A percentile compares a stretch with the other conserved stretches of the same genome.
These are phyloP conservation scores for Raffaelea albimanens DNA, from an alignment of 2,329 filamentous ascomycete species.

Conservation along the genomic window DNA sequence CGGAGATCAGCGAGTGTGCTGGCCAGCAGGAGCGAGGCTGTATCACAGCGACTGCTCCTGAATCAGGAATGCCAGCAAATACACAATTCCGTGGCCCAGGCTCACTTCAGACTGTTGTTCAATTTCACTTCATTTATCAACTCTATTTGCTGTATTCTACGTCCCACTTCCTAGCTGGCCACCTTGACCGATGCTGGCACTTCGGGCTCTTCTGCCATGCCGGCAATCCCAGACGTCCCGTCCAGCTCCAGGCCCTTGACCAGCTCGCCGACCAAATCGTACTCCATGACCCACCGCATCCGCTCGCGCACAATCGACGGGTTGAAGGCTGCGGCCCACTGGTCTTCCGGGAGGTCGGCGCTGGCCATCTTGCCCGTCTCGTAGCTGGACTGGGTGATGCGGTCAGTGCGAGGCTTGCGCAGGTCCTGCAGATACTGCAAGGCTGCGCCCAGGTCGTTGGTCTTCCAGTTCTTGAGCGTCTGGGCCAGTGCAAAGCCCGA, in stretches of 20 bases:
- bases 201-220: neutral
- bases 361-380: conserved; percentile 13
- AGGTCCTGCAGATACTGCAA: conserved; percentile 11
- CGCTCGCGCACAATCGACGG: conserved; percentile 8
- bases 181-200: neutral
- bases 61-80: no score
- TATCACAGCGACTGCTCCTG: no score
- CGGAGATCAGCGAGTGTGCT: no score
- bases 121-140: neutral
- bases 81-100: no score
- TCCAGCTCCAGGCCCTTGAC: conserved; percentile 6
- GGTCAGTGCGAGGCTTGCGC: conserved; percentile 12
- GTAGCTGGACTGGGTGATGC: conserved; percentile 10
- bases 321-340: conserved; percentile 8
- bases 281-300: conserved; percentile 13
- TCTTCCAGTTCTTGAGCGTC: conserved; percentile 15
- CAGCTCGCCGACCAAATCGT: conserved; percentile 9
- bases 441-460: conserved; percentile 4
- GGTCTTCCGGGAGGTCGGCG: conserved; percentile 11
- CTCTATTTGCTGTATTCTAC: neutral
- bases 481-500: conserved; percentile 23
- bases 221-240: neutral
- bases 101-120: no score
- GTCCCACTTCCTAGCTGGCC: neutral
- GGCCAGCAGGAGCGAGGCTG: no score